Evolutionary conservation across 139 green algal genomes (phyloP).

Genomic region (Chlamydomonas sp.): DNA sequence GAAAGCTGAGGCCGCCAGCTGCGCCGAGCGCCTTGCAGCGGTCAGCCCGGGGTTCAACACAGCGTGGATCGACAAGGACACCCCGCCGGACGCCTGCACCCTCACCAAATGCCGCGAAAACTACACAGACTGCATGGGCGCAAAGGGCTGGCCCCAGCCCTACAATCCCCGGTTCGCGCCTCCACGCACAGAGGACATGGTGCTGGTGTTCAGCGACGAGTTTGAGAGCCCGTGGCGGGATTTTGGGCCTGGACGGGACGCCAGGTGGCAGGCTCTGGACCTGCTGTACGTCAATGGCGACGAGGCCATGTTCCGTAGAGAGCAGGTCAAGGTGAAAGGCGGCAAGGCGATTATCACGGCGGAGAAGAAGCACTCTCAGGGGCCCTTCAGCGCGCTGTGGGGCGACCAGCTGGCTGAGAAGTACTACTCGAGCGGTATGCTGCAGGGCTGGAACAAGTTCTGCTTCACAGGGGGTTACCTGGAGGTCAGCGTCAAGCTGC

Average conservation of each 20-base stretch:
- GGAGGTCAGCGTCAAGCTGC: conserved; percentile 58
- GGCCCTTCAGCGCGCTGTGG: conserved; percentile 19
- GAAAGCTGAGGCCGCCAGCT: too few species aligned
- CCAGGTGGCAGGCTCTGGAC: conserved; percentile 45
- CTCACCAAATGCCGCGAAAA: conserved; percentile 25
- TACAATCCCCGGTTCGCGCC: background rate
- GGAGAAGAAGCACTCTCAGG: background rate
- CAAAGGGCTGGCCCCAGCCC: background rate
- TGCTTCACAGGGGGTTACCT: conserved; percentile 71
- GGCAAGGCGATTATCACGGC: conserved; percentile 40
- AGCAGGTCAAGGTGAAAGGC: conserved; percentile 33
- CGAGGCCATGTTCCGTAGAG: conserved; percentile 44
- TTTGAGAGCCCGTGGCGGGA: conserved; percentile 47
- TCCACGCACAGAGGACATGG: conserved; percentile 12
- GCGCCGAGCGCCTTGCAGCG: too few species aligned
- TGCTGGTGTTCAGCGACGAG: conserved; percentile 65
- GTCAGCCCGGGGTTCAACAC: too few species aligned
- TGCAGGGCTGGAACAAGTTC: conserved; percentile 69
- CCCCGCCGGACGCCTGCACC: conserved; percentile 34
- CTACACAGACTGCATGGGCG: background rate
- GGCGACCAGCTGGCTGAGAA: conserved; percentile 32
- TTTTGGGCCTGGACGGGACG: conserved; percentile 31
- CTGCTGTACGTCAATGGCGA: conserved; percentile 55
- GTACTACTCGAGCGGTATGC: conserved; percentile 51
- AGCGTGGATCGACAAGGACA: conserved; percentile 50